Conservation (phyloP, 345 rosid genomes). For the Syzygium aqueum region DNA sequence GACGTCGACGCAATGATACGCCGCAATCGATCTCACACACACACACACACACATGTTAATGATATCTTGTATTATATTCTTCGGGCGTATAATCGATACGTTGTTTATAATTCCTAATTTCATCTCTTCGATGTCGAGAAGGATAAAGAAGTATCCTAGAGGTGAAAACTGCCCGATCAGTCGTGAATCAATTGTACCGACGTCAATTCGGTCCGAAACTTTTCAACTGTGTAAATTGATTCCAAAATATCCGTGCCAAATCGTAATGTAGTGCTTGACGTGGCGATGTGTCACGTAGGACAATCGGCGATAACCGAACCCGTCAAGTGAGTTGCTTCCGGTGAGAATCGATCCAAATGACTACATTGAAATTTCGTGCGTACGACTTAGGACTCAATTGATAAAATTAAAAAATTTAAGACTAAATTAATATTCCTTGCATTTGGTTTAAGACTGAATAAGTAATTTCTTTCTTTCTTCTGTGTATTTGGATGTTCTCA, state of each 20-base stretch:
- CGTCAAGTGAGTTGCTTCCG: accelerated
- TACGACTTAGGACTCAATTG: accelerated
- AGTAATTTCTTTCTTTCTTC: not conserved
- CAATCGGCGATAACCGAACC: no score
- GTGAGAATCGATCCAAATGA: not conserved
- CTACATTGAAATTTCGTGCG: accelerated
- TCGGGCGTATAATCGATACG: not conserved
- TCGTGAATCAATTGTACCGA: not conserved
- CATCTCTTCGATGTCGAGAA: not conserved
- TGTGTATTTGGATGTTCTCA: not conserved
- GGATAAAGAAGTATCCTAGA: not conserved
- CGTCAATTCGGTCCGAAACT: no score
- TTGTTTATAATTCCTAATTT: not conserved
- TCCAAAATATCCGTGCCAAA: accelerated
- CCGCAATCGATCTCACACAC: not conserved
- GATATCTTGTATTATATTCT: not conserved
- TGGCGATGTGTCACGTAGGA: accelerated
- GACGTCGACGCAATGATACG: not conserved
- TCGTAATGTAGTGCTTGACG: not conserved
- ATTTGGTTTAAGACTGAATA: not conserved
- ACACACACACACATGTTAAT: not conserved
- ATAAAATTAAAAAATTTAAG: accelerated
- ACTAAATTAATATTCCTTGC: accelerated
- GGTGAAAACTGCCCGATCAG: not conserved
- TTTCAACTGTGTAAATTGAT: not conserved